Conservation (phyloP, 2,329 filamentous ascomycete genomes). For the Akanthomyces dipterigenus region DNA sequence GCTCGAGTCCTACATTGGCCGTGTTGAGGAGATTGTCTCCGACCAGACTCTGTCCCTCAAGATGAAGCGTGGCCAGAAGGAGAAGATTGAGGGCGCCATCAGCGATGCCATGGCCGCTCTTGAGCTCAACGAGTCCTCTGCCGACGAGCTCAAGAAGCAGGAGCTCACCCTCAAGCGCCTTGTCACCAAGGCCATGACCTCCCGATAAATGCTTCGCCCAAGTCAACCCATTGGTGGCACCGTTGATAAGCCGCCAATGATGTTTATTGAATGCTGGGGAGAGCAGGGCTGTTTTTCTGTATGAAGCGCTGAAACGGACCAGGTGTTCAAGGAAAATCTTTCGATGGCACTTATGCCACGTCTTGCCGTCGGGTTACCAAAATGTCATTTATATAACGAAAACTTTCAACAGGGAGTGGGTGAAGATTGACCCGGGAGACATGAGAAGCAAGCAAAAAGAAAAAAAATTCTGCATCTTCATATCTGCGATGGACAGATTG, state of each 20-base stretch:
- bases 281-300: slow-evolving; percentile 11
- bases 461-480: slow-evolving; percentile 27
- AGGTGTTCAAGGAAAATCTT: slow-evolving; percentile 13
- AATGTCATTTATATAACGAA: slow-evolving; percentile 13
- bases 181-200: slow-evolving; percentile 97
- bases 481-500: slow-evolving; percentile 22
- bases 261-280: slow-evolving; percentile 5
- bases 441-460: slow-evolving; percentile 20
- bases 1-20: slow-evolving; percentile 97
- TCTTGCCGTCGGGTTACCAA: slow-evolving; percentile 9
- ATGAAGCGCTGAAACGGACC: slow-evolving; percentile 13
- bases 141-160: slow-evolving; percentile 99
- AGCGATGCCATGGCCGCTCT: slow-evolving; percentile 97
- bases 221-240: neutral
- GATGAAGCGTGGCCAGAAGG: slow-evolving; percentile 98
- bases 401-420: slow-evolving; percentile 8
- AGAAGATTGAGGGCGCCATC: slow-evolving; percentile 97
- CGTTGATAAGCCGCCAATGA: neutral
- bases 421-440: neutral
- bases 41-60: slow-evolving; percentile 94
- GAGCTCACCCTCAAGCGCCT: slow-evolving; percentile 95
- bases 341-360: slow-evolving; percentile 5
- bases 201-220: slow-evolving; percentile 55
- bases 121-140: slow-evolving; percentile 84
- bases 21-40: slow-evolving; percentile 97